A percentile compares a stretch with the other conserved stretches of the same genome.
Evolutionary conservation across 371 early-diverging fungal species (phyloP).

Genomic region (Funneliformis caledonium): DNA sequence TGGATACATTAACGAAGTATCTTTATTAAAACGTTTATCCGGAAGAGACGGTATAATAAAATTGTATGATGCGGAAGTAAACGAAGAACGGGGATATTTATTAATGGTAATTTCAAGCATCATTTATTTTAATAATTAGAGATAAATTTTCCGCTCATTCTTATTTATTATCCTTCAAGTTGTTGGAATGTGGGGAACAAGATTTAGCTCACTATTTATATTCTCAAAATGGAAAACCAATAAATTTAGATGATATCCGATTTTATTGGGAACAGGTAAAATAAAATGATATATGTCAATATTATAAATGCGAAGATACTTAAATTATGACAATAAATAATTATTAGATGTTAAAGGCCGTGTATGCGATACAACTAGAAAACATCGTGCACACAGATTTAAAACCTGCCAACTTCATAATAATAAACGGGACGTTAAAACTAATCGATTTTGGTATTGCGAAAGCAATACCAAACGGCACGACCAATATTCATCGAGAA

Average conservation of each 20-base stretch:
- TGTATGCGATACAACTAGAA: conserved; percentile 58
- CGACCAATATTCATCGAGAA: conserved; percentile 92
- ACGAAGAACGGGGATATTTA: conserved; percentile 59
- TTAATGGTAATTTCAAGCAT: conserved; percentile 60
- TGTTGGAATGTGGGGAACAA: conserved; percentile 94
- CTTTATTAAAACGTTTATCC: conserved; percentile 69
- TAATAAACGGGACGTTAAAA: conserved; percentile 70
- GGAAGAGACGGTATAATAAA: conserved; percentile 74
- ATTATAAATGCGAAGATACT: not conserved
- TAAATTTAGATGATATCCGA: conserved; percentile 76
- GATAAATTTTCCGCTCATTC: not conserved
- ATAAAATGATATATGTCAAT: conserved; percentile 14
- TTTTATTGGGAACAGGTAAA: conserved; percentile 84
- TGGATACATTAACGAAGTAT: conserved; percentile 86
- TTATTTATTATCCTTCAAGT: conserved; percentile 42
- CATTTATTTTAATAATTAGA: not conserved
- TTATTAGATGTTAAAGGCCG: conserved; percentile 89
- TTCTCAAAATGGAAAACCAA: conserved; percentile 55
- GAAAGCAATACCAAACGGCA: conserved; percentile 90
- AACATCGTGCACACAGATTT: conserved; percentile 42
- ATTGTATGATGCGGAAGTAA: conserved; percentile 78
- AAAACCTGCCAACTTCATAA: conserved; percentile 43
- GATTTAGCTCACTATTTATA: conserved; percentile 81
- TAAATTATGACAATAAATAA: not conserved
- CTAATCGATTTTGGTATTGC: conserved; percentile 99